Base-by-base conservation (phyloP, 2,329 filamentous ascomycete species). In the Trichoderma sp. region DNA sequence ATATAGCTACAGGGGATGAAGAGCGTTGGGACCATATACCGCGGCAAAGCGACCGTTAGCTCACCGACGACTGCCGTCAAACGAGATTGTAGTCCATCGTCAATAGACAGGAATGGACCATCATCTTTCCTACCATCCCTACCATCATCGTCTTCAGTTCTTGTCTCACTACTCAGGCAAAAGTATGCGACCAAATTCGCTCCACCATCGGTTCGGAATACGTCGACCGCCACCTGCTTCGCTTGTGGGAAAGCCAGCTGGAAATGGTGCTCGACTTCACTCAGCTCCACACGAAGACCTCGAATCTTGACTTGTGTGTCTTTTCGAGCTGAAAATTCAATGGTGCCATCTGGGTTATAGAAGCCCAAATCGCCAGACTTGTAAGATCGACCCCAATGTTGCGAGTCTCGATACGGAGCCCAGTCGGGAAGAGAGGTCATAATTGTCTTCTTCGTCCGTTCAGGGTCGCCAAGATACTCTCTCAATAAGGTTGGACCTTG, bases 181-280 rank as follows among this genome's bases (percentile, higher is more conserved):
- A 73, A 55, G 11, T 71, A 73, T 11, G 62, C 71, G 2, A 71
- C 34, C 15, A 73, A 58, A 23, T 57, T 66, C 4, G 69, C 32
- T 28, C 68, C 39, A 34, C 13, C 13, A 2, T 70, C 64, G 1
- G 65, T 26, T 20, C 64, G 62, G 17, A 73, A 53, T n/a, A 71
- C 34, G 8, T 74, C 71, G 6, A 64, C 73, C 1, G 72, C 71
- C n/a, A 74, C 58, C 15, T 70, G 73, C n/a, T 62, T 28, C 7
- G 69, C 23, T 17, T 50, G 23, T 6, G 53, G 28, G 17, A 74
- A 70, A 23, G 32, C 39, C 17, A 39, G 23, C 4, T 53, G 68
- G 7, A 70, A 43, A 53, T 70, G 59, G 23, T 70, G 50, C 3
- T 70, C 68, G 23, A 70, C 32, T n/a, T 70, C 68, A 15, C 68